Percentiles rank a stretch among this genome's conserved stretches.
Evolutionary conservation across 441 rosid species (phyloP).

Genomic region (Erodium texanum): DNA sequence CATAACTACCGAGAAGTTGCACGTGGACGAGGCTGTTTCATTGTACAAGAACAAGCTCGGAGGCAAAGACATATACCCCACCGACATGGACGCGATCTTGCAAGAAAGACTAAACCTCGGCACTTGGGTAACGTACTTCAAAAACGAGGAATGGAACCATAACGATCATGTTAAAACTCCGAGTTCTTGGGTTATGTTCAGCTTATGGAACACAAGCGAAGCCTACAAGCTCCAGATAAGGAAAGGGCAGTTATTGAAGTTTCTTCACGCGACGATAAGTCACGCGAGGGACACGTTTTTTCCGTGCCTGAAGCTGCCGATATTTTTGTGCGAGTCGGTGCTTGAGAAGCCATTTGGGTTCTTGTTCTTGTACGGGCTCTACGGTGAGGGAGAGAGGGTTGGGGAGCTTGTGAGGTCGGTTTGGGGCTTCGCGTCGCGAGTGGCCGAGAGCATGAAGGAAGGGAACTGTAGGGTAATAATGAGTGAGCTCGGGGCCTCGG

Average conservation of each 20-base stretch:
- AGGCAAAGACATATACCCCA: constrained; percentile 36
- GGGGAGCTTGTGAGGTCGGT: constrained; percentile 36
- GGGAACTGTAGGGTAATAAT: constrained; percentile 29
- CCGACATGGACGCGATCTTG: constrained; percentile 37
- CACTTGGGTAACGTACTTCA: constrained; percentile 49
- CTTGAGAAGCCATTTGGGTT: constrained; percentile 29
- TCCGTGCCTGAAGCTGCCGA: constrained; percentile 34
- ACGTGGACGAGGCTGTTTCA: constrained; percentile 33
- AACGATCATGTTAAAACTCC: constrained; percentile 13
- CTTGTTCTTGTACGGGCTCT: constrained; percentile 35
- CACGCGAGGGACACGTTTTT: constrained; percentile 32
- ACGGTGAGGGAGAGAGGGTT: constrained; percentile 43
- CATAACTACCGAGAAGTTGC: constrained; percentile 39
- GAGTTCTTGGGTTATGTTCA: constrained; percentile 39
- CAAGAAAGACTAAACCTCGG: constrained; percentile 43
- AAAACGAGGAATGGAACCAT: constrained; percentile 30
- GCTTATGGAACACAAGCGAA: constrained; percentile 51
- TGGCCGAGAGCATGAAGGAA: constrained; percentile 30
- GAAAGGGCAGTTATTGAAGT: constrained; percentile 25
- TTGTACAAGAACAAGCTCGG: constrained; percentile 33
- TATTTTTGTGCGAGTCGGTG: constrained; percentile 22
- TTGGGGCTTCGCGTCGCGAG: constrained; percentile 33
- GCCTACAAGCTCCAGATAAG: constrained; percentile 28
- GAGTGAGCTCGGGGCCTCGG: constrained; percentile 34
- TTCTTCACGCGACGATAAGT: constrained; percentile 25